Conservation (phyloP, 371 early-diverging fungal genomes). For the Rhizopus arrhizus region DNA sequence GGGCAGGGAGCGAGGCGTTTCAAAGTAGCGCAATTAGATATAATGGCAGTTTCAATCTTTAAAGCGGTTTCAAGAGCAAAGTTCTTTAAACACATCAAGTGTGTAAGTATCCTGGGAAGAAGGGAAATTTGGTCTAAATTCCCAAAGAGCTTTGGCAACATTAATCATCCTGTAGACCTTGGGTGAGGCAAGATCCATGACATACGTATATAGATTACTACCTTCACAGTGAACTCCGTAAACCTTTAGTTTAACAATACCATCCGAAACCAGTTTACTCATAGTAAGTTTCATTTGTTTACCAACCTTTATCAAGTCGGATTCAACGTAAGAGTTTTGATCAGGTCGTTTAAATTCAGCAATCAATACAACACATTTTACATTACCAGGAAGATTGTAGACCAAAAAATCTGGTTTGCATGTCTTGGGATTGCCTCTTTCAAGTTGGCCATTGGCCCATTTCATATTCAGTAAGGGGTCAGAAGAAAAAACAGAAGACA, state of each 20-base stretch:
- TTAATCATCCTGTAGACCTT: conserved; percentile 4
- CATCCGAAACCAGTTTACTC: conserved; percentile 5
- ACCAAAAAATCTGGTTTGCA: conserved; percentile 20
- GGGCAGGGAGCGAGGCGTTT: neutral
- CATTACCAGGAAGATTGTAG: conserved; percentile 12
- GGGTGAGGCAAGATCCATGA: conserved; percentile 9
- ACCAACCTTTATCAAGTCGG: conserved; percentile 11
- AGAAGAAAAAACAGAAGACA: conserved; percentile 12
- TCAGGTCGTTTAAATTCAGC: conserved; percentile 14
- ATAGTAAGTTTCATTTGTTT: conserved; percentile 11
- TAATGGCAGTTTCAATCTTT: neutral
- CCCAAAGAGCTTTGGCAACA: no score
- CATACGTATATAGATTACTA: conserved; percentile 6
- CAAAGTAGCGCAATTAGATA: neutral
- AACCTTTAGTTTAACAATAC: conserved; percentile 8
- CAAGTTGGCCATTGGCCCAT: conserved; percentile 19
- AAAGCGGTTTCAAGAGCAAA: neutral
- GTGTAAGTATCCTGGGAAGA: neutral
- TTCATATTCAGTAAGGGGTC: conserved; percentile 12
- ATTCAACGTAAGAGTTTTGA: conserved; percentile 13
- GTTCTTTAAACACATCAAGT: conserved; percentile 3
- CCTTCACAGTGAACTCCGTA: conserved; percentile 21
- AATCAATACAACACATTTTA: conserved; percentile 11
- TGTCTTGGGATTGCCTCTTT: neutral
- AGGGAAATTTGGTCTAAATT: neutral